Evolutionary conservation across 1,139 yeast genomes (phyloP).

Genomic region (Magnusiomyces suaveolens): DNA sequence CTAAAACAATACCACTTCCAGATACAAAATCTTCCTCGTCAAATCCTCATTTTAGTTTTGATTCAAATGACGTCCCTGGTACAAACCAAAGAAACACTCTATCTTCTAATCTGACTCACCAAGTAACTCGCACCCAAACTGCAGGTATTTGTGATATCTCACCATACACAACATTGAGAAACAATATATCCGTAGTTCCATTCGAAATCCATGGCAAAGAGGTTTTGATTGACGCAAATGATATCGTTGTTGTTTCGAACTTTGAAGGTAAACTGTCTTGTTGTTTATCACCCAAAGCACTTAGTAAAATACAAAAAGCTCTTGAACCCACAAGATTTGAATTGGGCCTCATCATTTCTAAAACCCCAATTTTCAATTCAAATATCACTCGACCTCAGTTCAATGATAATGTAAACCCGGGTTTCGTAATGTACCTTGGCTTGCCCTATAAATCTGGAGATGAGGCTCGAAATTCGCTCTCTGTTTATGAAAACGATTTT

Average conservation of each 20-base stretch:
- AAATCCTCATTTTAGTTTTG: neutral
- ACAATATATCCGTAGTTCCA: neutral
- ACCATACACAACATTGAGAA: neutral
- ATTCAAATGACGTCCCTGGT: neutral
- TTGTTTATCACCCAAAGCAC: conserved; percentile 11
- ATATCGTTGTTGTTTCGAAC: conserved; percentile 11
- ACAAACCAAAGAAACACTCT: neutral
- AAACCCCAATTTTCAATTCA: conserved; percentile 8
- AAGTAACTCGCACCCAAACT: conserved; percentile 1
- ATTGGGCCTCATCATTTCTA: conserved; percentile 5
- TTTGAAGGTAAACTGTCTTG: conserved; percentile 10
- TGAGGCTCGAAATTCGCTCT: neutral
- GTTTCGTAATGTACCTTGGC: neutral
- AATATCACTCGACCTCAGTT: neutral
- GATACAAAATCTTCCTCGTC: neutral
- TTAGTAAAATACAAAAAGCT: conserved; percentile 2
- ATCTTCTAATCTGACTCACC: neutral
- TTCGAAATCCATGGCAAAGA: conserved; percentile 4
- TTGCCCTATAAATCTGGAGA: neutral
- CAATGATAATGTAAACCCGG: neutral
- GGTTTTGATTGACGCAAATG: conserved; percentile 7
- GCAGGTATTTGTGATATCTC: conserved; percentile 8
- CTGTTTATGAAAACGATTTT: neutral
- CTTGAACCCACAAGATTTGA: conserved; percentile 1
- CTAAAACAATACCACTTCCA: neutral